phyloP scores from a whole-genome alignment of 371 early-diverging fungal species.

The Mucor irregularis region DNA sequence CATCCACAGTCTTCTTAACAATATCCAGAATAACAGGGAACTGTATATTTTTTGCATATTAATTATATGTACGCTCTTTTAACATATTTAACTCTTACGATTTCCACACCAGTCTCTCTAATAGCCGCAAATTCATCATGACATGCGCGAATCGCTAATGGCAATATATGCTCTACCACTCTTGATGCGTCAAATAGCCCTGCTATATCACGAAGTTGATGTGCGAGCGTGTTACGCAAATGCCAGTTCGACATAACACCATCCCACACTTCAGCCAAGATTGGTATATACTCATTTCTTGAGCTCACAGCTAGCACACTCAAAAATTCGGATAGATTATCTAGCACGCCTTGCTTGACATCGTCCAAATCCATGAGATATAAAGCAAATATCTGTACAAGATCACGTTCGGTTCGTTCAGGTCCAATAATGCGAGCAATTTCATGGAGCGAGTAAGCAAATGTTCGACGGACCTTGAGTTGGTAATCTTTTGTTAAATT shows the following conservation, averaged over 20 bases:
- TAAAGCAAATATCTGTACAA: conserved; percentile 50
- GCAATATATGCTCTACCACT: conserved; percentile 41
- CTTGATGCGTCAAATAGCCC: conserved; percentile 38
- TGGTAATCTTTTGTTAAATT: conserved; percentile 42
- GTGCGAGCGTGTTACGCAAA: conserved; percentile 43
- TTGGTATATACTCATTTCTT: conserved; percentile 43
- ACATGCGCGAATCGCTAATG: conserved; percentile 44
- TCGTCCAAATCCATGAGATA: conserved; percentile 55
- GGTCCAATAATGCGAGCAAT: conserved; percentile 53
- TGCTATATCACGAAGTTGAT: conserved; percentile 38
- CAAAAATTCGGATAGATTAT: conserved; percentile 51
- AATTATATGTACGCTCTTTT: no score
- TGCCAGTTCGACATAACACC: conserved; percentile 52
- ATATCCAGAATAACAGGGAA: conserved; percentile 33
- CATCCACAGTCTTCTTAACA: conserved; percentile 26
- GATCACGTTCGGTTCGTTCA: conserved; percentile 51
- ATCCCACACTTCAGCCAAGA: conserved; percentile 46
- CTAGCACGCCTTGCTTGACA: conserved; percentile 52
- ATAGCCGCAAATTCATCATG: conserved; percentile 51
- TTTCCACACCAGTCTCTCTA: conserved; percentile 46
- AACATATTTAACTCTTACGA: no score
- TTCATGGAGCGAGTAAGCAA: conserved; percentile 55
- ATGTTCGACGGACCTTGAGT: conserved; percentile 46
- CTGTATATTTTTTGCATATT: not conserved
- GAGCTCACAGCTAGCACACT: conserved; percentile 35